These are phyloP conservation scores for Diaporthe vexans DNA, from an alignment of 2,329 filamentous ascomycete species.

Conservation along the genomic window DNA sequence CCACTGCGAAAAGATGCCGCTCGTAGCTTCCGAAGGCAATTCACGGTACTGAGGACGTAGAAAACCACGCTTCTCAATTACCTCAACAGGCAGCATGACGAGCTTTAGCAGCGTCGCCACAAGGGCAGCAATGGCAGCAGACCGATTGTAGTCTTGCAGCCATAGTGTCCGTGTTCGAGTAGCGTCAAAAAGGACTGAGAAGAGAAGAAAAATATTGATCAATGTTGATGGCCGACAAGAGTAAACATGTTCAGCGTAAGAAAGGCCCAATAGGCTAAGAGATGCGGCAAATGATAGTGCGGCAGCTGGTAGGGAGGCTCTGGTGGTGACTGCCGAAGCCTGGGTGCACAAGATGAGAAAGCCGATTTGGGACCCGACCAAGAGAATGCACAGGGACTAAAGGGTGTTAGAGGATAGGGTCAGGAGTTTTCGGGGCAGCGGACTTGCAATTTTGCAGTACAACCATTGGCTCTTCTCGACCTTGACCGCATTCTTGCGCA, in stretches of 20 bases:
- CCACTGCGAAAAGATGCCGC: constrained; percentile 10
- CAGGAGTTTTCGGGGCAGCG: not conserved
- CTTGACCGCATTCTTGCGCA: constrained; percentile 1
- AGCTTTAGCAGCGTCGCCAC: not conserved
- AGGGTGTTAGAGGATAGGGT: not conserved
- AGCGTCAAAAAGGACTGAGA: constrained; percentile 9
- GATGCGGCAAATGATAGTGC: constrained; percentile 13
- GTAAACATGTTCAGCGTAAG: constrained; percentile 10
- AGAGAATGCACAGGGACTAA: not conserved
- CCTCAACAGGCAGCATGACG: not conserved
- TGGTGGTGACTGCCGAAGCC: not conserved
- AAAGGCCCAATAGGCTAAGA: not conserved
- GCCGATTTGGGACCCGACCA: not conserved
- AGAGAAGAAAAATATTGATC: constrained; percentile 8
- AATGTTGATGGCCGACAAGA: not conserved
- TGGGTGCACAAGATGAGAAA: constrained; percentile 16
- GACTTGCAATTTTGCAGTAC: constrained; percentile 19
- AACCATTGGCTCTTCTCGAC: not conserved
- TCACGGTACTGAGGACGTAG: constrained; percentile 11
- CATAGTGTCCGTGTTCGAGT: constrained; percentile 17
- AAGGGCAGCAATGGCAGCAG: constrained; percentile 9
- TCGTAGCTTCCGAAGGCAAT: not conserved
- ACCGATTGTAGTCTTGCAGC: not conserved
- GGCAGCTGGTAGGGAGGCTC: constrained; percentile 2
- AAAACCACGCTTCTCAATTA: constrained; percentile 9